Conservation (phyloP, 1,284 basidiomycete species). For the Cryptococcus jaspeensis region DNA sequence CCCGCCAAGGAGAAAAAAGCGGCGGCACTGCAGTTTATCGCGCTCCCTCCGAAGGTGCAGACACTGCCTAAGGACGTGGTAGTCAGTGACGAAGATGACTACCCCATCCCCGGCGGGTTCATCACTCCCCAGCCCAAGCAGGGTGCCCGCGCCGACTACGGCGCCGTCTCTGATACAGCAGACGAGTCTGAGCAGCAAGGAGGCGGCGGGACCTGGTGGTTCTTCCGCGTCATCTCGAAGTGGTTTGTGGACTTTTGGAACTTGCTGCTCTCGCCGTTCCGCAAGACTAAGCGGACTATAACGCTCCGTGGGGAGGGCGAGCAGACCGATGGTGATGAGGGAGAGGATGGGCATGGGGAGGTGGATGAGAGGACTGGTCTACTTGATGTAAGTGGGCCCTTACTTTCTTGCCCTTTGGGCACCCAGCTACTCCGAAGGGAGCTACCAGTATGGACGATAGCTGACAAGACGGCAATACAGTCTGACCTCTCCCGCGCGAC, state of each 20-base stretch:
- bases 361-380: slow-evolving; percentile 17
- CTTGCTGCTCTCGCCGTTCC: slow-evolving; percentile 11
- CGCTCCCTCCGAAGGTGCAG: too few relatives aligned
- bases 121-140: not conserved
- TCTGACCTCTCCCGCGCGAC: slow-evolving; percentile 13
- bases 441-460: too few relatives aligned
- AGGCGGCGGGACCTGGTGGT: slow-evolving; percentile 6
- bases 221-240: slow-evolving; percentile 9
- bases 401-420: too few relatives aligned
- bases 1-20: not conserved
- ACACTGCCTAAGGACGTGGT: too few relatives aligned
- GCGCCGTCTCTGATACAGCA: not conserved
- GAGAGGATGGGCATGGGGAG: not conserved
- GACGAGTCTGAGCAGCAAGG: not conserved
- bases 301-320: not conserved
- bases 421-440: too few relatives aligned
- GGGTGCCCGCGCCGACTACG: not conserved
- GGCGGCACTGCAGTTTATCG: too few relatives aligned
- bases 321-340: not conserved
- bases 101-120: not conserved
- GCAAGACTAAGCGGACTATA: not conserved
- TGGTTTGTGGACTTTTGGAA: slow-evolving; percentile 18
- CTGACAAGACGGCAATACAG: not conserved
- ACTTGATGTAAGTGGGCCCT: not conserved
- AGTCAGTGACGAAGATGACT: too few relatives aligned